Conservation (phyloP, 2,329 filamentous ascomycete species). For the Tolypocladium tundrense region DNA sequence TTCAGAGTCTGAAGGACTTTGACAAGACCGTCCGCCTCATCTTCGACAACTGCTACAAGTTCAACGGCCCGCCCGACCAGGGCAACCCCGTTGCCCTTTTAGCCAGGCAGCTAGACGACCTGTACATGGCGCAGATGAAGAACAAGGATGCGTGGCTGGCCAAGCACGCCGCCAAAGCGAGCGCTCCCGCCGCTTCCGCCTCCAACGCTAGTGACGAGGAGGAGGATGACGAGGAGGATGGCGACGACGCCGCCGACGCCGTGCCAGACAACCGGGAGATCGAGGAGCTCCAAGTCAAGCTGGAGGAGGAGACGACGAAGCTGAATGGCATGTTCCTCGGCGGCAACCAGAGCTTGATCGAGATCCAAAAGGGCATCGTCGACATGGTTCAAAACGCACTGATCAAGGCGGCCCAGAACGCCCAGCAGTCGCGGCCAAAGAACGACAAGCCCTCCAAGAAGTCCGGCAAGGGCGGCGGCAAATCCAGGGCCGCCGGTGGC, state of each 20-base stretch:
- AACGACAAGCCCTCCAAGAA: slow-evolving; percentile 50
- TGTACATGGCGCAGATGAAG: slow-evolving; percentile 68
- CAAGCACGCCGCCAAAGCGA: slow-evolving; percentile 54
- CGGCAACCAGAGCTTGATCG: slow-evolving; percentile 41
- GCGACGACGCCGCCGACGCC: slow-evolving; percentile 25
- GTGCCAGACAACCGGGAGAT: slow-evolving; percentile 32
- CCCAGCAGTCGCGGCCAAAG: slow-evolving; percentile 37
- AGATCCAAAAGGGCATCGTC: slow-evolving; percentile 52
- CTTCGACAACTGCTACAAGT: slow-evolving; percentile 82
- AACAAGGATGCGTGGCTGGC: slow-evolving; percentile 76
- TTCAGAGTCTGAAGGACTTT: slow-evolving; percentile 75
- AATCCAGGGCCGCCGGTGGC: slow-evolving; percentile 32
- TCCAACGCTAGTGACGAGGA: slow-evolving; percentile 62
- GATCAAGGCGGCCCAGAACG: slow-evolving; percentile 58
- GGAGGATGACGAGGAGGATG: slow-evolving; percentile 57
- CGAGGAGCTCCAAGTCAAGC: slow-evolving; percentile 39
- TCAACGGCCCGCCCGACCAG: slow-evolving; percentile 53
- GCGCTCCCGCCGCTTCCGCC: slow-evolving; percentile 43
- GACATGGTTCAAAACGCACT: slow-evolving; percentile 60
- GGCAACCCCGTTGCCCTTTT: slow-evolving; percentile 63
- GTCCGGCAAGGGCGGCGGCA: slow-evolving; percentile 46
- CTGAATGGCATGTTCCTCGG: slow-evolving; percentile 43
- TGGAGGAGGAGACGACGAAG: slow-evolving; percentile 47
- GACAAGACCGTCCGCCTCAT: slow-evolving; percentile 75
- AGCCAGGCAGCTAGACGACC: slow-evolving; percentile 61